Base-by-base conservation (phyloP, 495 filamentous ascomycete species). In the Podospora conica region DNA sequence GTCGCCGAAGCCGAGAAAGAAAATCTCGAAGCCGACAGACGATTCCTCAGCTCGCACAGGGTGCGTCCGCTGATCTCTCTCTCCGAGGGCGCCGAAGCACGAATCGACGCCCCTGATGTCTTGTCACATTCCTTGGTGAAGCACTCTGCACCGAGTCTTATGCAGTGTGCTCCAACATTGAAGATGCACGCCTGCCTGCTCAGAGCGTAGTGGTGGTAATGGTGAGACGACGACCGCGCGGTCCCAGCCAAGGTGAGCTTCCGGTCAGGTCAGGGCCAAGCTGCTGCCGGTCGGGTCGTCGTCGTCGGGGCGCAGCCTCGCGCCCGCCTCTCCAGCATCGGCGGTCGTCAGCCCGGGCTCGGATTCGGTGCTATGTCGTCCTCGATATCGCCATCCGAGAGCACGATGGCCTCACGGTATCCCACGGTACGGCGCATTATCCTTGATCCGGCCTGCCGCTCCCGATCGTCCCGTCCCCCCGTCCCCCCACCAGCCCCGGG, bases 381-480 rank as follows among this genome's bases (percentile, higher is more conserved):
- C 54, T 56, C 55, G 21, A n/a, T 8, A 21, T 64, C 62, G 62
- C 57, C 62, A 64, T 64, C 24, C 25, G 53, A 57, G 18, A 53
- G 58, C 33, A 1, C 24, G 64, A 60, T 66, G 64, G 64, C 40
- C 40, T 66, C 58, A 22, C 22, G 48, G 58, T n/a, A n/a, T n/a
- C n/a, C n/a, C n/a, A 29, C 28, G 24, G 53, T 40, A 33, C 25
- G 15, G 53, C 64, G 58, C 57, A 66, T 55, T 55, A 60, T 54
- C 55, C 31, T 59, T 27, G 25, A 48, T 31, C 56, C 63, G 62
- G 2, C 40, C 60, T 66, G 48, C 29, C 64, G 64, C 27, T 53
- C 27, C 57, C 64, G 64, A 66, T 64, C 63, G 63, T 64, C 63
- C 63, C 54, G 63, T 22, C 15, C 10, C 59, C 61, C 60, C 24